phyloP scores from a whole-genome alignment of 2,329 filamentous ascomycete genomes.

The Sphaerulina populicola region DNA sequence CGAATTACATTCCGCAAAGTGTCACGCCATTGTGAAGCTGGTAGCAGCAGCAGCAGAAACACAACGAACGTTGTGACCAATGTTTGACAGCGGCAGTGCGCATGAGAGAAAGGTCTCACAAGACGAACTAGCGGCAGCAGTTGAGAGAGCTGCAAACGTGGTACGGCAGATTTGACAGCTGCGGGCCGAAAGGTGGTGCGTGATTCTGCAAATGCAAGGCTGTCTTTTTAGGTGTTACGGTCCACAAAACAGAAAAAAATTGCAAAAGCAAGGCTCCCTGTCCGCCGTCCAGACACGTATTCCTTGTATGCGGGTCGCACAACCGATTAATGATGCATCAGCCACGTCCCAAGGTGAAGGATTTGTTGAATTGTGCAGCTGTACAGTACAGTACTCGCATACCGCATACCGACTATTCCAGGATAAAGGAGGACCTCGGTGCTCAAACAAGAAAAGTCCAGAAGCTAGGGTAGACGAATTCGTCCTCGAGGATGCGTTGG shows the following conservation, averaged over 20 bases:
- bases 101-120: not conserved
- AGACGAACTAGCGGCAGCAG: not conserved
- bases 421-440: not conserved
- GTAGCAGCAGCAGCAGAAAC: not conserved
- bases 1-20: not conserved
- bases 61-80: not conserved
- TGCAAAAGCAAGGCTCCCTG: constrained; percentile 3
- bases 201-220: constrained; percentile 9
- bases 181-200: constrained; percentile 7
- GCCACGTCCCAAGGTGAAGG: not conserved
- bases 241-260: not conserved
- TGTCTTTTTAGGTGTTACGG: constrained; percentile 2
- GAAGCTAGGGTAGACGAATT: constrained; percentile 96
- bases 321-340: not conserved
- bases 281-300: not conserved
- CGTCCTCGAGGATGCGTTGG: constrained; percentile 92
- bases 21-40: not conserved
- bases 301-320: not conserved
- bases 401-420: not conserved
- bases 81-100: not conserved
- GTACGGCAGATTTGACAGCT: constrained; percentile 16
- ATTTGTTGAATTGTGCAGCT: not conserved
- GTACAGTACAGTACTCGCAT: not conserved
- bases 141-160: not conserved
- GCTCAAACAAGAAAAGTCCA: constrained; percentile 79